These are phyloP conservation scores for Aspergillus sp. DNA, from an alignment of 2,329 filamentous ascomycete genomes.

Conservation along the genomic window DNA sequence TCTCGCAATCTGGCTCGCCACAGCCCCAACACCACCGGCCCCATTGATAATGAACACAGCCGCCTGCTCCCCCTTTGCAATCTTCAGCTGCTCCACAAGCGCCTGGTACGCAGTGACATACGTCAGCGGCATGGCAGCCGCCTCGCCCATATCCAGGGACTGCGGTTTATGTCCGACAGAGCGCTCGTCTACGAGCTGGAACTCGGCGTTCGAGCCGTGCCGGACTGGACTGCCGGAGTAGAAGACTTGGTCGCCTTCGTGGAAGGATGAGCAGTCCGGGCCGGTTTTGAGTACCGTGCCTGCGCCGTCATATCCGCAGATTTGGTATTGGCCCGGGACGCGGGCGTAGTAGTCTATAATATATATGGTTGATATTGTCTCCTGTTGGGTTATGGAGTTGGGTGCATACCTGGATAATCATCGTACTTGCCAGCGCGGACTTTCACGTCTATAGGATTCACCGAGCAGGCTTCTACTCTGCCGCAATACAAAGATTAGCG, in stretches of 20 bases:
- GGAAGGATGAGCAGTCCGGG: constrained; percentile 34
- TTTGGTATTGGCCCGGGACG: constrained; percentile 31
- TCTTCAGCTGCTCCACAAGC: constrained; percentile 45
- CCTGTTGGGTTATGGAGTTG: too few species aligned
- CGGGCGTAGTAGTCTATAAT: constrained; percentile 34
- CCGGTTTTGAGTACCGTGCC: constrained; percentile 40
- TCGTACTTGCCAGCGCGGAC: constrained; percentile 35
- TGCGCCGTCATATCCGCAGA: constrained; percentile 47
- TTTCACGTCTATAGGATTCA: constrained; percentile 45
- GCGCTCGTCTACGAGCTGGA: constrained; percentile 43
- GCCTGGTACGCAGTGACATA: constrained; percentile 48
- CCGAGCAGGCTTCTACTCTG: constrained; percentile 36
- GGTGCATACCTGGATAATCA: constrained; percentile 29
- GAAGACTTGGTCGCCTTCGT: constrained; percentile 46
- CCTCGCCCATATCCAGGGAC: constrained; percentile 39
- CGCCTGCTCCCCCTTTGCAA: constrained; percentile 36
- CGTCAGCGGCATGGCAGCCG: constrained; percentile 47
- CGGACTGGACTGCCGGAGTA: constrained; percentile 41
- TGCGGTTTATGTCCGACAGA: constrained; percentile 42
- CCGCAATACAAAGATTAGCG: constrained; percentile 9
- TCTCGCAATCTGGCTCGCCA: constrained; percentile 47
- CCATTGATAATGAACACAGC: constrained; percentile 49
- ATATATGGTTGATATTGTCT: too few species aligned
- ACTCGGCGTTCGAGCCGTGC: constrained; percentile 46
- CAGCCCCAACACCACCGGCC: constrained; percentile 46